Conservation (phyloP, 2,329 filamentous ascomycete species). For the Thelonectria blattea region DNA sequence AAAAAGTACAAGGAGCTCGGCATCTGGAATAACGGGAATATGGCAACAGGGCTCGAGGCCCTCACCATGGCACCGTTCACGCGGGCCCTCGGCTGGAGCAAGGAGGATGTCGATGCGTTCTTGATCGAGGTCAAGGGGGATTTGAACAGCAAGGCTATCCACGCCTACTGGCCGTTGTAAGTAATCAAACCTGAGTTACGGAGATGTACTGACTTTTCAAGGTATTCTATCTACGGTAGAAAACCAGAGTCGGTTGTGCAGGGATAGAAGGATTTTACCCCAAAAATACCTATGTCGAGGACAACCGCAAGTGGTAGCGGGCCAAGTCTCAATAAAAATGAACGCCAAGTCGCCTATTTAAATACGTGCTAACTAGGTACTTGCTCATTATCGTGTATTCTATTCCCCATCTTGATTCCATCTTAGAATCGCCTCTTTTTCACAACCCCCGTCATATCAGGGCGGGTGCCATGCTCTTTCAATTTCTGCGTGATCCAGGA, state of each 20-base stretch:
- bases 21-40: slow-evolving; percentile 21
- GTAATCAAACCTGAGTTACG: neutral
- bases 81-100: slow-evolving; percentile 18
- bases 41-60: slow-evolving; percentile 24
- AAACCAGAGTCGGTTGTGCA: neutral
- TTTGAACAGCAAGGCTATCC: slow-evolving; percentile 20
- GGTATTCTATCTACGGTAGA: neutral
- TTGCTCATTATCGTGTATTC: too few species aligned
- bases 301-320: too few species aligned
- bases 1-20: slow-evolving; percentile 29
- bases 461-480: neutral
- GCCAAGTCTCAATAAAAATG: neutral
- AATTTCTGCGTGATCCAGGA: neutral
- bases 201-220: neutral
- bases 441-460: neutral
- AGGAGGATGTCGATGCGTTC: slow-evolving; percentile 20
- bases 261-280: neutral
- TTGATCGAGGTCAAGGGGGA: slow-evolving; percentile 24
- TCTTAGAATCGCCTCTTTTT: too few species aligned
- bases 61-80: slow-evolving; percentile 24
- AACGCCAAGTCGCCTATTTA: neutral
- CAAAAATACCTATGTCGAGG: too few species aligned
- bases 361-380: too few species aligned
- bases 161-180: slow-evolving; percentile 32
- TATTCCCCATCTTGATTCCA: too few species aligned